Conservation (phyloP, 257 asterid species). For the Eustoma russellianum region DNA sequence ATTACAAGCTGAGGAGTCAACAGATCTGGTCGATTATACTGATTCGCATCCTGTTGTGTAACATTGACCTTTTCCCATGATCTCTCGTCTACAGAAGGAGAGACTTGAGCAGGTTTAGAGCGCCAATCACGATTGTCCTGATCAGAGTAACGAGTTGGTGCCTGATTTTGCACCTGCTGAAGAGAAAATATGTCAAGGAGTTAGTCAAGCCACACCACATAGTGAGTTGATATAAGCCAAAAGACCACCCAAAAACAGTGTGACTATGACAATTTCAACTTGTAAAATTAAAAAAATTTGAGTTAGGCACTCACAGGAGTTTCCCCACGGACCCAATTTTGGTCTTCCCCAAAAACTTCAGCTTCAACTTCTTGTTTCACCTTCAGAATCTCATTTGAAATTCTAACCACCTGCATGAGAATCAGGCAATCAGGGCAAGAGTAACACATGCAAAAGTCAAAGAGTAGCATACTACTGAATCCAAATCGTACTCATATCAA, state of each 20-base stretch:
- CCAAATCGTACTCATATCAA: neutral
- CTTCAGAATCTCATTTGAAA: constrained; percentile 58
- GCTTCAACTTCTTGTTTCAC: constrained; percentile 77
- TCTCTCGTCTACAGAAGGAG: constrained; percentile 33
- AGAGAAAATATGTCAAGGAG: neutral
- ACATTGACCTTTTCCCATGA: constrained; percentile 23
- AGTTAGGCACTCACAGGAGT: constrained; percentile 41
- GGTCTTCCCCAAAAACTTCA: constrained; percentile 67
- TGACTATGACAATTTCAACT: neutral
- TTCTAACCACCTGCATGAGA: constrained; percentile 36
- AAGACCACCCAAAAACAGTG: neutral
- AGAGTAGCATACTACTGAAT: neutral
- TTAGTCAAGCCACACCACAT: neutral
- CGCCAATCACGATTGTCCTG: constrained; percentile 57
- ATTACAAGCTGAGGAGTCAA: constrained; percentile 25
- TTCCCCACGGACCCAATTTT: constrained; percentile 63
- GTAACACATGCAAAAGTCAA: constrained; percentile 1
- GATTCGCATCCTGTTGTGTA: constrained; percentile 9
- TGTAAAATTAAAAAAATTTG: neutral
- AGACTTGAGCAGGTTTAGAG: constrained; percentile 31
- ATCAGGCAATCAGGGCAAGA: constrained; percentile 7
- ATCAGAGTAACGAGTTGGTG: constrained; percentile 51
- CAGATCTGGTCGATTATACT: constrained; percentile 23
- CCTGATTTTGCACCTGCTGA: constrained; percentile 31
- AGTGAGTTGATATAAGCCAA: constrained; percentile 1